Evolutionary conservation across 257 asterid species (phyloP).

Genomic region (Gynochthodes officinalis): DNA sequence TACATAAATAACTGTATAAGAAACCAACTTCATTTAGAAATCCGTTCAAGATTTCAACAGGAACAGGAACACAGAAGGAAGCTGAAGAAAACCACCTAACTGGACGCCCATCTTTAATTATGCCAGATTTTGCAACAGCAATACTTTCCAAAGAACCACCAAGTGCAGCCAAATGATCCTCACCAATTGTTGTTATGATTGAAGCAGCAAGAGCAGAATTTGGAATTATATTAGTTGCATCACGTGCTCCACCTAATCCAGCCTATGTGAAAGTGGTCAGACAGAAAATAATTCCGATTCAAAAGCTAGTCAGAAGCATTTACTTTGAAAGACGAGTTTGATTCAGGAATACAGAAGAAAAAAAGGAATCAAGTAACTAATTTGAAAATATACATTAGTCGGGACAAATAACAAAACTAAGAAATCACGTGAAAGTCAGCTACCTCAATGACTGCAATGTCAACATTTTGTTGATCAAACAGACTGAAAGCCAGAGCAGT

Average conservation of each 20-base stretch:
- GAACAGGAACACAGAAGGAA: constrained; percentile 18
- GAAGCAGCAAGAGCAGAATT: constrained; percentile 66
- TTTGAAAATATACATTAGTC: constrained; percentile 9
- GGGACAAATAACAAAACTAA: constrained; percentile 17
- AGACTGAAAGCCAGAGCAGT: constrained; percentile 88
- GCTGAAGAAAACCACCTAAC: constrained; percentile 78
- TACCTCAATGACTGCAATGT: constrained; percentile 94
- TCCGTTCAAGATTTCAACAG: not conserved
- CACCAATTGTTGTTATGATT: constrained; percentile 83
- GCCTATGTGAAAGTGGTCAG: constrained; percentile 37
- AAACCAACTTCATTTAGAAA: not conserved
- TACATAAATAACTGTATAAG: not conserved
- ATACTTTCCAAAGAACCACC: constrained; percentile 96
- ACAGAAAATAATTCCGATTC: not conserved
- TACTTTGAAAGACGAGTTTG: not conserved
- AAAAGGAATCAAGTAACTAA: not conserved
- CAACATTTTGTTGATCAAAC: constrained; percentile 75
- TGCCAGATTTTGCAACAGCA: constrained; percentile 88
- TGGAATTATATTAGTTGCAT: constrained; percentile 85
- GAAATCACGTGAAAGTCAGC: constrained; percentile 9
- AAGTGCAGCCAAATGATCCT: constrained; percentile 91
- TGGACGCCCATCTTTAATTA: constrained; percentile 79
- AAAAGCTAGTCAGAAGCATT: not conserved
- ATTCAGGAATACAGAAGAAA: not conserved
- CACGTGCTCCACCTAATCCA: constrained; percentile 93